Base-by-base conservation (phyloP, 169 alveolate species). In the Eimeria praecox region DNA sequence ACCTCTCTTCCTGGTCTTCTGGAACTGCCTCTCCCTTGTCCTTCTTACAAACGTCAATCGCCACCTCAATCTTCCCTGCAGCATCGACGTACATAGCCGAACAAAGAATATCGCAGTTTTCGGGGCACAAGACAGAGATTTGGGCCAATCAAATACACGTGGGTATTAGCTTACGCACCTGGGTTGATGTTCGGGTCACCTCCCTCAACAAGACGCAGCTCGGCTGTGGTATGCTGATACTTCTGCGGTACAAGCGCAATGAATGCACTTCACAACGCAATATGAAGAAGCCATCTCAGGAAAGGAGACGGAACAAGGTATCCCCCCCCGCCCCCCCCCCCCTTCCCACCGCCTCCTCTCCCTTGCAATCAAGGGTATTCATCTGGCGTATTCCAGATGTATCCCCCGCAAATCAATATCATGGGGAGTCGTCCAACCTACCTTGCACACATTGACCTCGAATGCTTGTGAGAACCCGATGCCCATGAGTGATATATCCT, bases 401-500 rank as follows among this genome's bases (percentile, higher is more conserved):
- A 38, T 2, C 52, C 83, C 30, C 52, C 52, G 8, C 18, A 2
- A 16, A 14, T 33, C 30, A 73, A 69, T 20, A 16, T 38, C 52
- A 49, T 18, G 42, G 2, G 27, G 44, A 4, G 22, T 8, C 20
- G 27, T 44, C 27, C 24, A 40, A 73, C 90, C 18, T 73, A 90
- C 95, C 71, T 90, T 90, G 69, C 90, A 75, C 82, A 44, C 75
- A 54, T 90, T 71, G 46, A 90, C 85, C 46, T 69, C 85, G 66
- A 90, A 90, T 2, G 90, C 62, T 18, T 73, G 89, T 2, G 95
- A 75, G 62, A 69, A 90, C 33, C 95, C 95, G 10, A 90, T 75
- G 18, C 95, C 95, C 77, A 90, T 73, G 40, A 90, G 90, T 38
- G 95, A 78, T 35, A 90, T 75, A 38, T 90, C 95, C 64, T 80